Base-by-base conservation (phyloP, 2,329 filamentous ascomycete genomes). In the Huntiella moniliformis region DNA sequence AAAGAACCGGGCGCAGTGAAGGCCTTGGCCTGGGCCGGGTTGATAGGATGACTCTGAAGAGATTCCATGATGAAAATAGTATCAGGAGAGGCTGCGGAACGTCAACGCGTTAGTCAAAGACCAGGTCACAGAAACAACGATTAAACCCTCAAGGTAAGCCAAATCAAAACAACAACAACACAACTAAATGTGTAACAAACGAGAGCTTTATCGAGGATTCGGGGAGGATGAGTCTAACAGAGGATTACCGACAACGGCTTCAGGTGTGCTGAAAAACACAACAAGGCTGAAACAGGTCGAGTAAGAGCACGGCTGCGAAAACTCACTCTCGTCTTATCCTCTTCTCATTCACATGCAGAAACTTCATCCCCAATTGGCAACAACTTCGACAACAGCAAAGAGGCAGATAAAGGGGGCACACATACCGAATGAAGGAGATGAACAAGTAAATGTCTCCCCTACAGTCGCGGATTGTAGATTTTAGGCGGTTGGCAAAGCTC, bases 381-480 rank as follows among this genome's bases (percentile, higher is more conserved):
- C 18, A 16, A 48, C 15, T 16, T 8, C 37, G 37, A 33, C 36
- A 42, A 46, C 10, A 42, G 17, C 17, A 42, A 39, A 16, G 70
- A 67, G 50, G 50, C 16, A 50, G 10, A 34, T 38, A 15, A n/a
- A 3, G 48, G 48, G 51, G 45, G 48, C 44, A 17, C 44, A 45
- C 70, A 63, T 77, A 79, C 74, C 72, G 67, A 73, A 62, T 72
- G 73, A 65, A 74, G 82, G 85, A 93, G 86, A 93, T 82, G 69
- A 85, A 93, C 86, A 93, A 94, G 63, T 79, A 65, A 94, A 94
- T 93, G 86, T 86, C 81, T 93, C 86, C 82, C 85, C 84, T 68
- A 67, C 63, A 64, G 60, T 47, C 46, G 35, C 46, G 34, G 18
- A 10, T 13, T 17, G 36, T 38, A 13, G 36, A 46, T 15, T 33